phyloP scores from a whole-genome alignment of 1,284 basidiomycete genomes.

The Puccinia sorghi region DNA sequence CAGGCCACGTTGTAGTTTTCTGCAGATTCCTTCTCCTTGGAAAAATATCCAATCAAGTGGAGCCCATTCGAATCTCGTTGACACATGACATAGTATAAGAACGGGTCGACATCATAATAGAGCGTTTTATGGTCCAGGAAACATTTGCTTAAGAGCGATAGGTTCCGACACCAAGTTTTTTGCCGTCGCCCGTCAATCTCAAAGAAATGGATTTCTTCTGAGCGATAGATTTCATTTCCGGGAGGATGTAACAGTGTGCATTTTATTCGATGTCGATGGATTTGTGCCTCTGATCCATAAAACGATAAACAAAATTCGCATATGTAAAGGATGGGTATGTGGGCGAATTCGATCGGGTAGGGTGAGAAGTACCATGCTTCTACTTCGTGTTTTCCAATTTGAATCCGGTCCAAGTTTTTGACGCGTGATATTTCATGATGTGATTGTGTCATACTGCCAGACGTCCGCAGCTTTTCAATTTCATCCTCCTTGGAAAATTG shows the following conservation, averaged over 20 bases:
- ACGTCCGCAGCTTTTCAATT: constrained; percentile 95
- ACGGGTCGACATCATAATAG: constrained; percentile 99
- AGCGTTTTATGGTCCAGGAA: constrained; percentile 99
- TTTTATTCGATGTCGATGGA: constrained; percentile 83
- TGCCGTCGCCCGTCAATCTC: constrained; percentile 97
- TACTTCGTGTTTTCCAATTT: constrained; percentile 93
- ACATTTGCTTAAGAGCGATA: constrained; percentile 94
- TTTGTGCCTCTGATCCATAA: constrained; percentile 82
- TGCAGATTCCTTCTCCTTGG: constrained; percentile 97
- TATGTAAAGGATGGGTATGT: constrained; percentile 90
- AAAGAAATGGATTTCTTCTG: constrained; percentile 94
- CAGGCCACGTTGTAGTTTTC: constrained; percentile 99
- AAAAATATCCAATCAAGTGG: constrained; percentile 97
- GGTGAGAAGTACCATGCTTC: constrained; percentile 99
- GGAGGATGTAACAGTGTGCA: constrained; percentile 94
- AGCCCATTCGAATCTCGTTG: constrained; percentile 86
- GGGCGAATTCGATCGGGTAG: constrained; percentile 95
- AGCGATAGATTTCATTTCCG: constrained; percentile 97
- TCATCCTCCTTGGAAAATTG: constrained; percentile 89
- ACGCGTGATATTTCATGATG: constrained; percentile 95
- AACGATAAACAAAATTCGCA: constrained; percentile 97
- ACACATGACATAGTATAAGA: constrained; percentile 97
- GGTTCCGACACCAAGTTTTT: constrained; percentile 93
- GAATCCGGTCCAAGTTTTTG: constrained; percentile 95
- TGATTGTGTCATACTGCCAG: constrained; percentile 98